Base-by-base conservation (phyloP, 192 early-diverging fungal species). In the Podila horticola region DNA sequence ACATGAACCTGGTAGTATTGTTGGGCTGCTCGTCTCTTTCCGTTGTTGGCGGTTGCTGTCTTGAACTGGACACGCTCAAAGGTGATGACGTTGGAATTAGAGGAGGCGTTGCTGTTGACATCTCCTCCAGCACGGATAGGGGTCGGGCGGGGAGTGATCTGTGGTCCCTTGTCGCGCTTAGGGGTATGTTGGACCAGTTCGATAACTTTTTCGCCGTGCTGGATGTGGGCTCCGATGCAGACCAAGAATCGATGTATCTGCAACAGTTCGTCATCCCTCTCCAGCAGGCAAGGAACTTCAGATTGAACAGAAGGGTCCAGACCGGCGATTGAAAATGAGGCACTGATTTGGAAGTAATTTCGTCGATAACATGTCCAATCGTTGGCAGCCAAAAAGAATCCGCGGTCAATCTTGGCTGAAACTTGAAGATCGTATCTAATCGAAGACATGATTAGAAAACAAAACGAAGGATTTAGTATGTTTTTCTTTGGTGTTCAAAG, bases 41-140 rank as follows among this genome's bases (percentile, higher is more conserved):
- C 95, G 71, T 97, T 98, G 83, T 98, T 99, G 29, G 95, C 95
- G 0, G 97, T 99, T 24, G 97, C 97, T 0, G 93, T 93, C 74
- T 98, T 98, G 91, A 99, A 99, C 86, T 99, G 97, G 48, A 99
- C 87, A 41, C 97, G 89, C 66, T 99, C 96, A 79, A 95, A 99
- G 50, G 94, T 94, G 11, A 91, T 90, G 0, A 90, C 85, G 31
- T 86, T 83, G 48, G 85, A 66, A 50, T 87, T 87, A 29, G 77
- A 60, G 12, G 69, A 81, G 26, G 70, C 64, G 28, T 74, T 49
- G 17, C 66, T 9, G 69, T 81, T 86, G 10, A 92, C 70, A 58
- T 90, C 90, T 13, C 91, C 91, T 55, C 87, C 90, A n/a, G 90
- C 82, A 22, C 86, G 75, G 52, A 91, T 84, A 0, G 90, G 75